These are phyloP conservation scores for Posidonia oceanica DNA, from an alignment of 116 monocot genomes.

Conservation along the genomic window DNA sequence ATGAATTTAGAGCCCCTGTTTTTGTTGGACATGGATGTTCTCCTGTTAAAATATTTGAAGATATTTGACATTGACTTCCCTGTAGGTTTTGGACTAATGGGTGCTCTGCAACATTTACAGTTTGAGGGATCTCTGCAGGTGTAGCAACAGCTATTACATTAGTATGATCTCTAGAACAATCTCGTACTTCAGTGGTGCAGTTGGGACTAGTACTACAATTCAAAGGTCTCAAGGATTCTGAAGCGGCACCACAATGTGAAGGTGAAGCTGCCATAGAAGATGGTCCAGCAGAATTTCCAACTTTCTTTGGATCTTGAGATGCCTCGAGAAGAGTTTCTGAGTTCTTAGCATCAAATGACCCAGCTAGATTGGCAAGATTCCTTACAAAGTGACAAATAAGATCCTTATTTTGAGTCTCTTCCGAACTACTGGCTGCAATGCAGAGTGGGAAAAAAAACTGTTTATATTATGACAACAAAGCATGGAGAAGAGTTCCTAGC, in stretches of 20 bases:
- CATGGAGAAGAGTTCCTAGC: too few relatives aligned
- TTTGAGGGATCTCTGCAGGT: constrained; percentile 16
- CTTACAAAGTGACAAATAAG: constrained; percentile 50
- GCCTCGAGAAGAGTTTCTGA: constrained; percentile 31
- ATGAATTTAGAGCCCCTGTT: constrained; percentile 8
- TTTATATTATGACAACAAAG: neutral
- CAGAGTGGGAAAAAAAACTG: neutral
- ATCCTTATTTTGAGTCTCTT: constrained; percentile 44
- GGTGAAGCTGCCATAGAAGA: constrained; percentile 22
- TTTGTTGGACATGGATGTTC: constrained; percentile 3
- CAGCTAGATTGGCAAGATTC: constrained; percentile 43
- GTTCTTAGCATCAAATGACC: constrained; percentile 38
- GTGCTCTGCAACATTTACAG: constrained; percentile 1
- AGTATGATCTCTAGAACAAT: neutral
- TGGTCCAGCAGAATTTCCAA: constrained; percentile 22
- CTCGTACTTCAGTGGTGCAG: constrained; percentile 1
- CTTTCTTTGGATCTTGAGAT: constrained; percentile 33
- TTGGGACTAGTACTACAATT: constrained; percentile 10
- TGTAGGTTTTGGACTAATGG: neutral
- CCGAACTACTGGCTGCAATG: constrained; percentile 47
- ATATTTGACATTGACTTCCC: constrained; percentile 11
- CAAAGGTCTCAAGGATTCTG: constrained; percentile 17
- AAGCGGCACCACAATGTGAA: constrained; percentile 14
- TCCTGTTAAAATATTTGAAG: neutral
- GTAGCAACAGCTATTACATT: constrained; percentile 4